These are phyloP conservation scores for Colletotrichum karsti DNA, from an alignment of 2,329 filamentous ascomycete species.

Conservation along the genomic window DNA sequence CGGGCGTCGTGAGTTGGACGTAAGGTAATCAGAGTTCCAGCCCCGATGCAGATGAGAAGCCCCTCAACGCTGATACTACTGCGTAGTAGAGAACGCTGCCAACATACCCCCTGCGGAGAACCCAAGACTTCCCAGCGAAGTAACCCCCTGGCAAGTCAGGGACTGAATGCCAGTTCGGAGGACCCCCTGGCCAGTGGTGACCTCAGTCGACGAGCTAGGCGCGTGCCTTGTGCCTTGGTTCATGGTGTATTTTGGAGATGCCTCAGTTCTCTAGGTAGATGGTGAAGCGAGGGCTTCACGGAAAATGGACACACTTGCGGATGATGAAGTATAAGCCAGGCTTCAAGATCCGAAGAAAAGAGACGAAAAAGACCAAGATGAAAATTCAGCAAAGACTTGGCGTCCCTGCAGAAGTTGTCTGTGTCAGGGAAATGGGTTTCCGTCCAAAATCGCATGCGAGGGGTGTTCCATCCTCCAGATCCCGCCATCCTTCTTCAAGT, in stretches of 20 bases:
- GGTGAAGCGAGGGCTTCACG: no score
- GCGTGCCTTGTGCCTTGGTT: not conserved
- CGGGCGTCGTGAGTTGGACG: not conserved
- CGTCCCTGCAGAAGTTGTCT: slow-evolving; percentile 18
- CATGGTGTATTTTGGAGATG: not conserved
- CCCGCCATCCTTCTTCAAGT: not conserved
- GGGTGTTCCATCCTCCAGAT: slow-evolving; percentile 8
- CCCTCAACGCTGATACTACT: not conserved
- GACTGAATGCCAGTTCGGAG: not conserved
- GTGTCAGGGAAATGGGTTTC: slow-evolving; percentile 20
- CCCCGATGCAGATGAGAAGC: not conserved
- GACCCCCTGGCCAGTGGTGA: slow-evolving; percentile 11
- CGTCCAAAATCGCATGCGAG: slow-evolving; percentile 22
- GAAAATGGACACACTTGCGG: no score
- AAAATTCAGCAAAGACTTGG: slow-evolving; percentile 1
- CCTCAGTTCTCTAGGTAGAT: not conserved
- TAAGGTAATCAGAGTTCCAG: not conserved
- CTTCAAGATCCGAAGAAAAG: not conserved
- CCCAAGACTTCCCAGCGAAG: not conserved
- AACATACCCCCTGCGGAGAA: slow-evolving; percentile 7
- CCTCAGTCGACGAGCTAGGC: not conserved
- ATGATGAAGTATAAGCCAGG: no score
- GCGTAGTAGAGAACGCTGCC: slow-evolving; percentile 5
- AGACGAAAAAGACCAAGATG: not conserved
- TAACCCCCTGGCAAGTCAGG: slow-evolving; percentile 15